A percentile compares a stretch with the other conserved stretches of the same genome.
These are phyloP conservation scores for Eleusine indica DNA, from an alignment of 176 grass and related monocot genomes.

Conservation along the genomic window DNA sequence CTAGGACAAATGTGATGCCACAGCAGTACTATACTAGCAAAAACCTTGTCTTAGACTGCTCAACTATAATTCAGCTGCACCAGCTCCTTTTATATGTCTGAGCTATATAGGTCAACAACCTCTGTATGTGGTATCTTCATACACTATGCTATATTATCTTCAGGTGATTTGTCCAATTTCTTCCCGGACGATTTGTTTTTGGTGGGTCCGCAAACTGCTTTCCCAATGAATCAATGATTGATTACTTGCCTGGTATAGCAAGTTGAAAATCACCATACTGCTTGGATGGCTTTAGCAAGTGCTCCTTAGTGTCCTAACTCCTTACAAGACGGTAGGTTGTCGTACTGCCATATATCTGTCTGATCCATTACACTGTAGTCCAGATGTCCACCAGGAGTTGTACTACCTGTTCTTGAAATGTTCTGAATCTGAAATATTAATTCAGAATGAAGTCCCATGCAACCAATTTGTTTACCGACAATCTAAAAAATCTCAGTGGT, in stretches of 20 bases:
- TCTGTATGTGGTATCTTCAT: conserved; percentile 28
- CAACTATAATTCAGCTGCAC: not conserved
- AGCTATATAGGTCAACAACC: conserved; percentile 12
- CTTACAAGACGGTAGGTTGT: conserved; percentile 37
- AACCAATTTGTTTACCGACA: conserved; percentile 38
- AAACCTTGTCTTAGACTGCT: not conserved
- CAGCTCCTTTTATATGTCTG: conserved; percentile 10
- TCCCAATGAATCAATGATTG: conserved; percentile 53
- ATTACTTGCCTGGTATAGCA: conserved; percentile 32
- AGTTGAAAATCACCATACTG: conserved; percentile 37
- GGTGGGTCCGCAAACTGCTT: not conserved
- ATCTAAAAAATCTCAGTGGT: conserved; percentile 46
- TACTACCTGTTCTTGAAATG: conserved; percentile 41
- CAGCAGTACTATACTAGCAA: not conserved
- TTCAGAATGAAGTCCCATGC: conserved; percentile 28
- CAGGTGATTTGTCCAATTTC: conserved; percentile 22
- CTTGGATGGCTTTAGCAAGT: conserved; percentile 45
- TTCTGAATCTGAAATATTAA: conserved; percentile 42
- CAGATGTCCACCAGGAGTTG: conserved; percentile 45
- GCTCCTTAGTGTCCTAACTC: conserved; percentile 41
- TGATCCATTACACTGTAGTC: conserved; percentile 52
- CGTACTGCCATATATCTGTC: conserved; percentile 42
- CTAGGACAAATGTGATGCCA: not conserved
- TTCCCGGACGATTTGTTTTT: not conserved
- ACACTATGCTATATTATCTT: not conserved